Conservation (phyloP, 2,329 filamentous ascomycete genomes). For the Phyllachora maydis region DNA sequence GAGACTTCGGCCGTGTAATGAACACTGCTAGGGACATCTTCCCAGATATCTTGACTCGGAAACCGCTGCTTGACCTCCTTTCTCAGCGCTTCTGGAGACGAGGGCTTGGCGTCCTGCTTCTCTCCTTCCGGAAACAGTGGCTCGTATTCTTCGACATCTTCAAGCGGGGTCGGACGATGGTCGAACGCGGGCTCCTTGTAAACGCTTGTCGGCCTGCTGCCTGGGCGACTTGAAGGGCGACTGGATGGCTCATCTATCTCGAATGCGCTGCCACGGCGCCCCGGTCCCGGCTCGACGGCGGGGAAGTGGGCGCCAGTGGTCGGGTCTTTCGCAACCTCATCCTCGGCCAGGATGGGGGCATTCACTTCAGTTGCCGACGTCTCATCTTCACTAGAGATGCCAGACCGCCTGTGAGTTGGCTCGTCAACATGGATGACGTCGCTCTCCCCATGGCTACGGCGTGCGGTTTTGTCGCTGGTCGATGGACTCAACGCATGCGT, state of each 20-base stretch:
- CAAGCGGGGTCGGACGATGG: slow-evolving; percentile 47
- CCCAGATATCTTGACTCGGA: slow-evolving; percentile 92
- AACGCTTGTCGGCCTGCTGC: slow-evolving; percentile 42
- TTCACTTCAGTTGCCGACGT: slow-evolving; percentile 23
- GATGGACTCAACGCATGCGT: no score
- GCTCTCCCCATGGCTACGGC: no score
- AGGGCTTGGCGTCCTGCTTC: slow-evolving; percentile 18
- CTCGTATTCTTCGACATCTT: slow-evolving; percentile 86
- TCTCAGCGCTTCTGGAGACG: slow-evolving; percentile 12
- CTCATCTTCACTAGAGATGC: slow-evolving; percentile 21
- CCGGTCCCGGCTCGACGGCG: slow-evolving; percentile 56
- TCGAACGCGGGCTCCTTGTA: slow-evolving; percentile 34
- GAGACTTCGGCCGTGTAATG: slow-evolving; percentile 66
- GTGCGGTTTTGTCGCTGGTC: no score
- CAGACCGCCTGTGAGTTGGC: slow-evolving; percentile 22
- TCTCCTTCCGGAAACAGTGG: slow-evolving; percentile 76
- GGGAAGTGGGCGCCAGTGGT: slow-evolving; percentile 51
- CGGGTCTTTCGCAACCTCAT: slow-evolving; percentile 63
- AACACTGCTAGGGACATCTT: slow-evolving; percentile 77
- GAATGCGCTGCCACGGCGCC: slow-evolving; percentile 37
- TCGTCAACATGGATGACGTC: slow-evolving; percentile 60
- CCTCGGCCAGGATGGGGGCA: slow-evolving; percentile 70
- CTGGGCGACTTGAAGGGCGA: slow-evolving; percentile 45
- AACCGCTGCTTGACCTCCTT: slow-evolving; percentile 47
- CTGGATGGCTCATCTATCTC: slow-evolving; percentile 31